A percentile compares a stretch with the other conserved stretches of the same genome.
Conservation (phyloP, 148 eudicot genomes). For the Rhododendron molle region DNA sequence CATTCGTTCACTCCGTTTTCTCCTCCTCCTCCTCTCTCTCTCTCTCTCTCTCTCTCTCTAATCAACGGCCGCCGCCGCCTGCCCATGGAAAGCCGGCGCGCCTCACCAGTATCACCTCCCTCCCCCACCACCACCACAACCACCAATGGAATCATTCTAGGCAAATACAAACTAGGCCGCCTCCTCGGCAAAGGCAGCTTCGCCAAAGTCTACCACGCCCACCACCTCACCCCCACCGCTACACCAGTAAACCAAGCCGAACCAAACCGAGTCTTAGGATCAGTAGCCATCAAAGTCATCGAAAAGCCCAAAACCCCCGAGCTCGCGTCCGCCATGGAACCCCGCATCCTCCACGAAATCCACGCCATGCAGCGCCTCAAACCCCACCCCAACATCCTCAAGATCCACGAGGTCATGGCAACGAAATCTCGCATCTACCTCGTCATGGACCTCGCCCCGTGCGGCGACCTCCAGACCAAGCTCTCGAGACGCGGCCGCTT, state of each 20-base stretch:
- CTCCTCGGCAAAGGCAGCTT: constrained; percentile 68
- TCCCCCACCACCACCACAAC: background rate
- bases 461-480: constrained; percentile 55
- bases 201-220: constrained; percentile 71
- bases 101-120: background rate
- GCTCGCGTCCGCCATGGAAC: constrained; percentile 34
- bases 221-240: background rate
- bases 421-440: constrained; percentile 56
- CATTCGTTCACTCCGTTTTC: too few species aligned
- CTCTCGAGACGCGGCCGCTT: constrained; percentile 35
- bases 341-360: constrained; percentile 46
- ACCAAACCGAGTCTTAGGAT: too few species aligned
- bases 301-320: constrained; percentile 39
- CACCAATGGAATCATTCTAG: constrained; percentile 22
- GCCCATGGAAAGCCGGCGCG: background rate
- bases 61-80: background rate
- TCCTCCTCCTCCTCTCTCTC: background rate
- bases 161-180: constrained; percentile 37
- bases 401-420: constrained; percentile 69
- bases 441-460: constrained; percentile 70
- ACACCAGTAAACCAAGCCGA: too few species aligned
- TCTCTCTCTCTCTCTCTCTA: background rate
- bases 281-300: constrained; percentile 52
- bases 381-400: constrained; percentile 58
- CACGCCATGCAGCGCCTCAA: constrained; percentile 65